Evolutionary conservation across 192 early-diverging fungal species (phyloP).

Genomic region (Podila epigama): DNA sequence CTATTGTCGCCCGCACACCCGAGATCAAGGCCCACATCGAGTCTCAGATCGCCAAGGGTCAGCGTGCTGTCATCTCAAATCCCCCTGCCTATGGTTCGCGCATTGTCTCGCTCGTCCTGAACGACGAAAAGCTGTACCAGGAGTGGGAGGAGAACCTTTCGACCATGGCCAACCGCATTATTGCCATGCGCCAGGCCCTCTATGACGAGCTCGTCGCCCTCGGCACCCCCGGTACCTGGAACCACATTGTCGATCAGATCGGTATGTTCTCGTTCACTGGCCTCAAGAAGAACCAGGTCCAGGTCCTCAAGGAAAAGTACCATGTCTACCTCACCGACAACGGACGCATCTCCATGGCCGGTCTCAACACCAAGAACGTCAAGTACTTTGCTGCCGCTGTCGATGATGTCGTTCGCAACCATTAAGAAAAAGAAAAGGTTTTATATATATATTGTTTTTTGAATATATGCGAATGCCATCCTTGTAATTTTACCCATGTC

Average conservation of each 20-base stretch:
- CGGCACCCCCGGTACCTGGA: conserved; percentile 93
- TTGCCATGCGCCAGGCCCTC: conserved; percentile 82
- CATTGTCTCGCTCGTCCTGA: conserved; percentile 84
- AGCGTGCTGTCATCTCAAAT: conserved; percentile 89
- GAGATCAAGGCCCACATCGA: conserved; percentile 65
- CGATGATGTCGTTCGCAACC: conserved; percentile 89
- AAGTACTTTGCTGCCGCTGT: conserved; percentile 89
- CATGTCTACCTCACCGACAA: conserved; percentile 96
- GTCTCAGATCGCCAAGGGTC: conserved; percentile 86
- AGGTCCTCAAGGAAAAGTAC: conserved; percentile 81
- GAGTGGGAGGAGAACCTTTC: conserved; percentile 86
- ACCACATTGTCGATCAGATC: conserved; percentile 95
- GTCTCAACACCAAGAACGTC: conserved; percentile 87
- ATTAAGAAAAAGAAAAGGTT: conserved; percentile 5
- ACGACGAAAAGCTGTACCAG: conserved; percentile 75
- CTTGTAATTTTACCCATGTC: background rate
- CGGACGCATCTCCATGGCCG: conserved; percentile 96
- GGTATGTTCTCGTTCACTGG: conserved; percentile 99
- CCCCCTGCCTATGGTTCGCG: conserved; percentile 91
- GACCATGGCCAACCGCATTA: conserved; percentile 91
- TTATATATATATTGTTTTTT: background rate
- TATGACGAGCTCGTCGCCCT: conserved; percentile 70
- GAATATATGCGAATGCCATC: background rate
- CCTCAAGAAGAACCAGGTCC: conserved; percentile 76
- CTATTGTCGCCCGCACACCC: conserved; percentile 68